phyloP scores from a whole-genome alignment of 495 filamentous ascomycete species.

The Paragyromitra xinjiangensis region DNA sequence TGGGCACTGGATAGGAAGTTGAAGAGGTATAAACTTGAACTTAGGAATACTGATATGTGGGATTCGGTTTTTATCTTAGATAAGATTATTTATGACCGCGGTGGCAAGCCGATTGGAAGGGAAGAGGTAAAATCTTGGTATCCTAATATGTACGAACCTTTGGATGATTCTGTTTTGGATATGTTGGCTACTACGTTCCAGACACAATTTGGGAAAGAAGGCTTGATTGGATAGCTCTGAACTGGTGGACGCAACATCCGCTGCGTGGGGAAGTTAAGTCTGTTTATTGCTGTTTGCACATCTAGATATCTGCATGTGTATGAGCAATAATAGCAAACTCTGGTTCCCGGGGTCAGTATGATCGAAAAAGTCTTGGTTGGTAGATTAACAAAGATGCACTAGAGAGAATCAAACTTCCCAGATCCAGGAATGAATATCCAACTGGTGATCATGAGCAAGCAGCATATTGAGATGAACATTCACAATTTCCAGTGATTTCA shows the following conservation, averaged over 20 bases:
- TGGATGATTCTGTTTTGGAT: not conserved
- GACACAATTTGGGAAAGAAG: not conserved
- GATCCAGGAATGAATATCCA: too few relatives aligned
- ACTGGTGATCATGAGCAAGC: too few relatives aligned
- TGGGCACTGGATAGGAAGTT: slow-evolving; percentile 8
- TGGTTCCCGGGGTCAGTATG: too few relatives aligned
- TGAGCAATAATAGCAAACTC: too few relatives aligned
- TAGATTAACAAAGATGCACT: too few relatives aligned
- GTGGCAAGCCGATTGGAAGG: not conserved
- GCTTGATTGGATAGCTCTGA: not conserved
- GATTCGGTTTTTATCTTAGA: slow-evolving; percentile 6
- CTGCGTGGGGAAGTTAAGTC: not conserved
- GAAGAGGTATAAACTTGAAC: not conserved
- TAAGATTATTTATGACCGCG: not conserved
- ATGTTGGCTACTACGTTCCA: not conserved
- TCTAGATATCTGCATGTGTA: too few relatives aligned
- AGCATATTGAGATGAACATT: too few relatives aligned
- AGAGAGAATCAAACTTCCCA: too few relatives aligned
- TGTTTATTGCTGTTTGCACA: not conserved
- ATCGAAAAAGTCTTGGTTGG: too few relatives aligned
- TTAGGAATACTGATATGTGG: not conserved
- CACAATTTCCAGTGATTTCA: too few relatives aligned
- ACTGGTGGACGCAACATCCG: not conserved
- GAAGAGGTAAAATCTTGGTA: not conserved
- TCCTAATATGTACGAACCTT: not conserved